These are phyloP conservation scores for Gossypium schwendimanii DNA, from an alignment of 441 rosid species.

Conservation along the genomic window DNA sequence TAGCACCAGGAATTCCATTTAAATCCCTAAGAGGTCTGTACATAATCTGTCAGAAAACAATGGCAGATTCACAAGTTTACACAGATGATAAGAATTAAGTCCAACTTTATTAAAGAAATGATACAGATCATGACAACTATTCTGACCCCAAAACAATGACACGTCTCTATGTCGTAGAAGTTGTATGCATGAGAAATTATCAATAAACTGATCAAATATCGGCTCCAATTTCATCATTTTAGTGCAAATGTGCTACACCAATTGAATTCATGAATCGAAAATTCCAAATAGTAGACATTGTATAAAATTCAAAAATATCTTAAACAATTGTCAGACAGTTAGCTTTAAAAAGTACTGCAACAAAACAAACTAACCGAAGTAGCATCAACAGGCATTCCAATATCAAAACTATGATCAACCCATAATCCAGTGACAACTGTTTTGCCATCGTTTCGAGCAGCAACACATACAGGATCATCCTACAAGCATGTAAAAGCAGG, in stretches of 20 bases:
- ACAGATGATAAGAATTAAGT: background rate
- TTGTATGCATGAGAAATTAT: background rate
- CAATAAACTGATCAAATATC: background rate
- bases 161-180: background rate
- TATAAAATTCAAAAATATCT: background rate
- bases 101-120: background rate
- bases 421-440: constrained; percentile 61
- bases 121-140: background rate
- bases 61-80: background rate
- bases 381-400: constrained; percentile 59
- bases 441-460: constrained; percentile 67
- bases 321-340: background rate
- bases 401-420: constrained; percentile 78
- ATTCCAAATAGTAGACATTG: background rate
- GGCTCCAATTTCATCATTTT: background rate
- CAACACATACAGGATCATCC: constrained; percentile 76
- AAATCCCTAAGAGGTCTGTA: constrained; percentile 70
- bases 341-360: background rate
- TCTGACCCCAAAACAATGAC: background rate
- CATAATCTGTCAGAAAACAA: constrained; percentile 39
- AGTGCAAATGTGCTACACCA: background rate
- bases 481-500: constrained; percentile 17
- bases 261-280: background rate
- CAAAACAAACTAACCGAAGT: constrained; percentile 47
- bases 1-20: constrained; percentile 77